phyloP scores from a whole-genome alignment of 2,329 filamentous ascomycete genomes.

The Drechslera avenae region DNA sequence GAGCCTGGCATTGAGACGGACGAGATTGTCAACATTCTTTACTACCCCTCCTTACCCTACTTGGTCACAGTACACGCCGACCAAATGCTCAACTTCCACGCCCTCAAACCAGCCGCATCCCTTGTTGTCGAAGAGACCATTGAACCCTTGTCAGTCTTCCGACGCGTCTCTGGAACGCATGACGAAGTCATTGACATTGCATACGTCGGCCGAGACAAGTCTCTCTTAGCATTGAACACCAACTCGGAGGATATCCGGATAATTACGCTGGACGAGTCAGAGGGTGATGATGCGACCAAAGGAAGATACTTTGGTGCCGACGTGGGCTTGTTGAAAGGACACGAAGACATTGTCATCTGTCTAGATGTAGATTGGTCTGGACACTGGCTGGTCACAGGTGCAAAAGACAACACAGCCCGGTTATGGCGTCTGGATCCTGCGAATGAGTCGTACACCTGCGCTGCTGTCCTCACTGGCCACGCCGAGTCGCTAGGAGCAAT shows the following conservation, averaged over 20 bases:
- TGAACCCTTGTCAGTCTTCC: conserved; percentile 65
- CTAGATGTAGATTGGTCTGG: conserved; percentile 96
- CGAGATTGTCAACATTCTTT: conserved; percentile 73
- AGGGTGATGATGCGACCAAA: conserved; percentile 29
- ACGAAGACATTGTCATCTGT: conserved; percentile 94
- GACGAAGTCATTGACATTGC: conserved; percentile 96
- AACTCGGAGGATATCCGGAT: conserved; percentile 93
- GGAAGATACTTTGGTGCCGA: conserved; percentile 86
- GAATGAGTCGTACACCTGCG: conserved; percentile 76
- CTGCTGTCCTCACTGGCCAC: conserved; percentile 84
- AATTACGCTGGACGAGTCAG: conserved; percentile 66
- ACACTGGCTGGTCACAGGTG: conserved; percentile 92
- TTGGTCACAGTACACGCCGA: conserved; percentile 86
- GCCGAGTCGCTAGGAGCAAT: conserved; percentile 93
- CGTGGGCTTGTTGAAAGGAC: conserved; percentile 81
- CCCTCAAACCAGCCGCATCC: conserved; percentile 53
- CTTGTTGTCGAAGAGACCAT: conserved; percentile 54
- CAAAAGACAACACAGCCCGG: conserved; percentile 93
- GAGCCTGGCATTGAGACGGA: conserved; percentile 63
- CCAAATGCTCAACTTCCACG: conserved; percentile 82
- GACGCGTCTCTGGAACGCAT: conserved; percentile 91
- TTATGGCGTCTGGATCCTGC: conserved; percentile 85
- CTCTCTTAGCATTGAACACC: conserved; percentile 85
- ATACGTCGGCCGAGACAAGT: conserved; percentile 80
- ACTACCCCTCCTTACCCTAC: conserved; percentile 68